Base-by-base conservation (phyloP, 495 filamentous ascomycete genomes). In the Neurospora sp. region DNA sequence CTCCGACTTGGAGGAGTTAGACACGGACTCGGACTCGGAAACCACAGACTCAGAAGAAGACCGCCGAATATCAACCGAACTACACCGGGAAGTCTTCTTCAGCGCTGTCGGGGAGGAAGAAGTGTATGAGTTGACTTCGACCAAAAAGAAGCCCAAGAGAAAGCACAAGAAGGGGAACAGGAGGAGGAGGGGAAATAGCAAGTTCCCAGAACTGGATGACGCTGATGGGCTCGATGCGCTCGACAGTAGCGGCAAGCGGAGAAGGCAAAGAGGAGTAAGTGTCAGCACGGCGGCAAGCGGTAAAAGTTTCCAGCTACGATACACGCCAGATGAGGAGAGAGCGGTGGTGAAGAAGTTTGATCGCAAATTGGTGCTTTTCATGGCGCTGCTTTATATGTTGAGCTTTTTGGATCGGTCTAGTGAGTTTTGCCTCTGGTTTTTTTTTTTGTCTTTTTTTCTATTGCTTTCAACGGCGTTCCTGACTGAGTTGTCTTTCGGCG, bases 351-450 rank as follows among this genome's bases (percentile, higher is more conserved):
- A 84, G 76, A 92, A 89, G 76, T 89, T 97, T 75, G 94, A 97
- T 80, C 83, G 87, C 72, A 87, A 85, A 70, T 83, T 97, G 73
- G 93, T 97, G 20, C 79, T 92, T 5, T 96, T 96, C 78, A 83
- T 97, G 68, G 92, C 93, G 3, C 75, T 93, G 40, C 83, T 97
- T 31, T 97, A 97, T 78, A 86, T 95, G 84, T 84, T 98, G 41
- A 90, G 88, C 66, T 95, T 96, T 79, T 79, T 94, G 71, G 92
- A 94, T 78, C 86, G 92, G 75, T 93, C 90, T 4, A 93, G 91
- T 93, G 84, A 71, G 87, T 83, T 38, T 42, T 22, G 18, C 12
- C 35, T 71, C 16, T 18, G 40, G 1, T 27, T 27, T 27, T 27
- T 27, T 27, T 66, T 41, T 35, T 44, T 70, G 31, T 31, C 31